phyloP scores from a whole-genome alignment of 1,284 basidiomycete species.

The Fomitiporia mediterranea region DNA sequence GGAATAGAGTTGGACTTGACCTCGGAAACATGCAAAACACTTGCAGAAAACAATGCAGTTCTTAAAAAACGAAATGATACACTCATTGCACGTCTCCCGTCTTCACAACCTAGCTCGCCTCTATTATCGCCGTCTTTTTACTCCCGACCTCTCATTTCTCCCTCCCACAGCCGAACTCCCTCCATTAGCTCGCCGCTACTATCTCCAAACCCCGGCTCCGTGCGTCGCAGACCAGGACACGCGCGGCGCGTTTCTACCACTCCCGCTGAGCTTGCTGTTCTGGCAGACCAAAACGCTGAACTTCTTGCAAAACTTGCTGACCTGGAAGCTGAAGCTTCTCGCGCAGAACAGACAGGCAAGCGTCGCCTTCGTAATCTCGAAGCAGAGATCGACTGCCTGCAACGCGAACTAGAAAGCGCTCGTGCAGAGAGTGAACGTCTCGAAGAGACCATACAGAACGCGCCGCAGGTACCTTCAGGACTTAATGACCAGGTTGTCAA shows the following conservation, averaged over 20 bases:
- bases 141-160: constrained; percentile 21
- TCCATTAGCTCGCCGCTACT: constrained; percentile 19
- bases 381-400: constrained; percentile 65
- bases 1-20: constrained; percentile 60
- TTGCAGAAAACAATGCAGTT: constrained; percentile 64
- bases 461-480: constrained; percentile 12
- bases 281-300: constrained; percentile 79
- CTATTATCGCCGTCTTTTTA: constrained; percentile 25
- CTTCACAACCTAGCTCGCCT: constrained; percentile 31
- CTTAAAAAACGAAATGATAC: constrained; percentile 67
- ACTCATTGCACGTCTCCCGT: constrained; percentile 56
- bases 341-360: constrained; percentile 62
- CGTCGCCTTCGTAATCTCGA: constrained; percentile 68
- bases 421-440: constrained; percentile 64
- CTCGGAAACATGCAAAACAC: constrained; percentile 59
- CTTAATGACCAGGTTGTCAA: constrained; percentile 14
- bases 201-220: constrained; percentile 21
- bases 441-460: constrained; percentile 53
- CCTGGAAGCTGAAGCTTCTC: constrained; percentile 64
- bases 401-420: constrained; percentile 69
- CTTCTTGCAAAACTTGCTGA: constrained; percentile 68
- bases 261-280: constrained; percentile 59
- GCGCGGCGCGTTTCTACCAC: constrained; percentile 58
- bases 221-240: constrained; percentile 33
- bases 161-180: constrained; percentile 22